These are phyloP conservation scores for Aschersonia sp. DNA, from an alignment of 2,329 filamentous ascomycete genomes.

Conservation along the genomic window DNA sequence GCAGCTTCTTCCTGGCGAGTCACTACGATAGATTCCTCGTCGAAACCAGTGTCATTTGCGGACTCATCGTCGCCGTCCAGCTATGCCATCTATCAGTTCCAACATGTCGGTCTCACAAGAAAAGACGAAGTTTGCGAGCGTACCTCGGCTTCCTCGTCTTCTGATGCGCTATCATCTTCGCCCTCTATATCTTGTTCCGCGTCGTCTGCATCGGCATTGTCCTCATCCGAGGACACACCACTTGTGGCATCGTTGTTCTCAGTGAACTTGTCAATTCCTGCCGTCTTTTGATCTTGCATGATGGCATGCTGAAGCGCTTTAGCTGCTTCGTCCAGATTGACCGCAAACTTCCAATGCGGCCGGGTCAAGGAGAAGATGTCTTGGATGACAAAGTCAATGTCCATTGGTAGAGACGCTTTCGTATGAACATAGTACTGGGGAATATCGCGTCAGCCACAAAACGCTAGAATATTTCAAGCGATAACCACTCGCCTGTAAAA, in stretches of 20 bases:
- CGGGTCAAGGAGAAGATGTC: conserved; percentile 76
- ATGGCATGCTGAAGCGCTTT: conserved; percentile 78
- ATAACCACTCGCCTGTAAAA: conserved; percentile 54
- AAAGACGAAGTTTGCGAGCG: conserved; percentile 5
- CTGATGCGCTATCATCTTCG: conserved; percentile 44
- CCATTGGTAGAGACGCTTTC: conserved; percentile 84
- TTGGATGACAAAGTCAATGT: conserved; percentile 91
- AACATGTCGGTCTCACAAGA: background rate
- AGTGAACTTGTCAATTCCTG: conserved; percentile 50
- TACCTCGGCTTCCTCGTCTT: conserved; percentile 46
- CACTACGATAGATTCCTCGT: conserved; percentile 84
- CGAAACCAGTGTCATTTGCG: conserved; percentile 46
- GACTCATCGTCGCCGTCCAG: conserved; percentile 35
- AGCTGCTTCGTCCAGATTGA: conserved; percentile 68
- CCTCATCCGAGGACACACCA: conserved; percentile 63
- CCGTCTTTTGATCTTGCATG: conserved; percentile 72
- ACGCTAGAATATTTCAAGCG: background rate
- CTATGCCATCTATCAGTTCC: conserved; percentile 4
- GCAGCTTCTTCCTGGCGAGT: conserved; percentile 80
- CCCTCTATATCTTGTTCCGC: conserved; percentile 45
- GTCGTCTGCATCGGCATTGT: conserved; percentile 51
- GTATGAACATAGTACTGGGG: conserved; percentile 76
- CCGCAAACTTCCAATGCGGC: conserved; percentile 83
- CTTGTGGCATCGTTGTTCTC: conserved; percentile 64
- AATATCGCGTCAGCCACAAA: background rate